Evolutionary conservation across 2,329 filamentous ascomycete genomes (phyloP), one percentile per base, ranked within the genome.

Genomic region (Fusarium chlamydosporum): DNA sequence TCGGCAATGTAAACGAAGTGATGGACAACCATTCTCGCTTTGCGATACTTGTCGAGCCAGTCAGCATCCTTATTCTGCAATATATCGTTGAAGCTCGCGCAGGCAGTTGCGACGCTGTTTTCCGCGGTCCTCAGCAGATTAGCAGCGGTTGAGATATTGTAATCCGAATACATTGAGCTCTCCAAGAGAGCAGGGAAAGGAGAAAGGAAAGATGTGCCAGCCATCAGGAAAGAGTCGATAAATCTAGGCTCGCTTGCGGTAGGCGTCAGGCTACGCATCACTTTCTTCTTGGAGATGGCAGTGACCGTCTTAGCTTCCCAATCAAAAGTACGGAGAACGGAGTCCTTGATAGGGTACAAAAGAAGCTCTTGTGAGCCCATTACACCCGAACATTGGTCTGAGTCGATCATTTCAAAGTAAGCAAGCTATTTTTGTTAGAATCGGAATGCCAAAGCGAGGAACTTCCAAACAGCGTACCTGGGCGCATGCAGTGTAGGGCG

Each of bases 21-120:
- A 74, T 94, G 91, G 50, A 97, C 88, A 2, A 90, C 91, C 86
- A 96, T 90, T 66, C 91, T 90, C 23, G 93, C 93, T 78, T 92
- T 94, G 76, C 91, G 92, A 77, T 94, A 99, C 75, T 92, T 92
- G 76, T 95, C 92, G 33, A 93, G 83, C 85, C 97, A 99, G 52
- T 91, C 86, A 16, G 90, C 83, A 41, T 92, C 89, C 72, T 89
- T 87, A 50, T 88, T 84, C 70, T 91, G 87, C 12, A 94, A 84
- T 51, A 96, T 90, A 60, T 97, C 94, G 74, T 91, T 90, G 76
- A 93, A 94, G 51, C 90, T 90, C 54, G 89, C 85, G 76, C 93
- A 96, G 5, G 94, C 88, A 12, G 86, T 86, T 15, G 91, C 87
- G 13, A 96, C 92, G 41, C 88, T 84, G 74, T 89, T 89, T 60